phyloP scores from a whole-genome alignment of 2,329 filamentous ascomycete genomes.

The Fusarium tricinctum region DNA sequence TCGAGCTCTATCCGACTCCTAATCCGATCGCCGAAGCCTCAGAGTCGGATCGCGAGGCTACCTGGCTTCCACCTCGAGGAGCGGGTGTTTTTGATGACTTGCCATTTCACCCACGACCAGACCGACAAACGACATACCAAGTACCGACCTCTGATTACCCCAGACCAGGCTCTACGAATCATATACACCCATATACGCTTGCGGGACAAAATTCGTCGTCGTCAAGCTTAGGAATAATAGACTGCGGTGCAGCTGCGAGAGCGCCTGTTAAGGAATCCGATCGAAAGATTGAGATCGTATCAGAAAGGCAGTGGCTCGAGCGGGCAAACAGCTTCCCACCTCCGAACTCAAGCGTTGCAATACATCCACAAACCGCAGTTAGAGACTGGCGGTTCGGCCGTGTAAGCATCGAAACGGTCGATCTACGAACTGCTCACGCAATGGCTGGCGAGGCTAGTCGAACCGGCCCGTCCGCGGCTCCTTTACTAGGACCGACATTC shows the following conservation, averaged over 20 bases:
- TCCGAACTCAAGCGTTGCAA: conserved; percentile 60
- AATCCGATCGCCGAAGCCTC: conserved; percentile 50
- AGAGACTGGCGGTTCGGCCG: conserved; percentile 85
- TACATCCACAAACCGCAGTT: conserved; percentile 64
- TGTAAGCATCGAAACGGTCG: conserved; percentile 85
- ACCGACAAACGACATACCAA: conserved; percentile 40
- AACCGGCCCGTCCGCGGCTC: conserved; percentile 64
- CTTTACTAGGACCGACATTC: conserved; percentile 67
- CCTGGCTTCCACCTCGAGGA: conserved; percentile 66
- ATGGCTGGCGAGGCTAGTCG: conserved; percentile 58
- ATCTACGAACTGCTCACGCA: conserved; percentile 64
- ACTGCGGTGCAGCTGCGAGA: conserved; percentile 63
- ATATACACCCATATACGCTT: conserved; percentile 8
- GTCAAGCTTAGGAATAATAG: conserved; percentile 58
- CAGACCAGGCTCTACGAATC: conserved; percentile 2
- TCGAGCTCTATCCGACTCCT: conserved; percentile 71
- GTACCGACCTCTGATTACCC: conserved; percentile 16
- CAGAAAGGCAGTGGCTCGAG: conserved; percentile 58
- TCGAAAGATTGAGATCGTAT: conserved; percentile 56
- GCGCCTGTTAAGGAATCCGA: conserved; percentile 47
- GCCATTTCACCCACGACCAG: conserved; percentile 62
- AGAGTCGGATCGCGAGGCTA: conserved; percentile 38
- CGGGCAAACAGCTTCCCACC: conserved; percentile 59
- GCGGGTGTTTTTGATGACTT: conserved; percentile 69
- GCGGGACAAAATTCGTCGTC: conserved; percentile 23